Conservation (phyloP, 2,329 filamentous ascomycete genomes). For the Endoconidiophora laricicola region DNA sequence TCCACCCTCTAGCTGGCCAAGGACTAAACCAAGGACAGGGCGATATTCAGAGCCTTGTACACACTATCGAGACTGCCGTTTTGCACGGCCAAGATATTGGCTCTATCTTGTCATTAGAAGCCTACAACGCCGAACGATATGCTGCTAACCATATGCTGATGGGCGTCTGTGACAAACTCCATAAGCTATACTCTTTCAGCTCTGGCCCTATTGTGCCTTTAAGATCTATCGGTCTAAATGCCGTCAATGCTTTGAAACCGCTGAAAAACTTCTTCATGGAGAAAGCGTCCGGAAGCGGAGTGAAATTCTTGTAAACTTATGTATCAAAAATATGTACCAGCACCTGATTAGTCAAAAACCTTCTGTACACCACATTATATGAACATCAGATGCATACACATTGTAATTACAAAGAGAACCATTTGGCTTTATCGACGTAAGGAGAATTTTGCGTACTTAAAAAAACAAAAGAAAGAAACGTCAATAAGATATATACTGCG, state of each 20-base stretch:
- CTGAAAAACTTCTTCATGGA: conserved; percentile 81
- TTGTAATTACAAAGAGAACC: too few relatives aligned
- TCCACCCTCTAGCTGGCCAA: conserved; percentile 88
- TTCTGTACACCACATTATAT: not conserved
- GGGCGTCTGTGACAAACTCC: conserved; percentile 73
- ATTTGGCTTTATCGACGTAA: not conserved
- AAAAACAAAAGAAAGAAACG: conserved; percentile 11
- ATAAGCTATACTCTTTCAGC: conserved; percentile 76
- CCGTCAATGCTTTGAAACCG: conserved; percentile 57
- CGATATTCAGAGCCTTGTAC: conserved; percentile 65
- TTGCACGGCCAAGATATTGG: conserved; percentile 79
- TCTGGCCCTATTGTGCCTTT: conserved; percentile 66
- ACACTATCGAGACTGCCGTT: conserved; percentile 59
- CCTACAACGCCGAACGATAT: conserved; percentile 69
- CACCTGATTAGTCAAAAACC: not conserved
- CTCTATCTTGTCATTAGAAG: conserved; percentile 57
- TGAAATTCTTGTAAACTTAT: conserved; percentile 24
- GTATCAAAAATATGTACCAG: conserved; percentile 1
- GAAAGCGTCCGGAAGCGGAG: conserved; percentile 40
- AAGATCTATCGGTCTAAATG: conserved; percentile 57
- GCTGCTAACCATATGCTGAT: conserved; percentile 63
- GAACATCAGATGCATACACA: too few relatives aligned
- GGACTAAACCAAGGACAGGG: conserved; percentile 86
- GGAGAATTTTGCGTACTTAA: not conserved
- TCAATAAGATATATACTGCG: conserved; percentile 17